Conservation (phyloP, 2,329 filamentous ascomycete genomes). For the Talaromyces marneffei region DNA sequence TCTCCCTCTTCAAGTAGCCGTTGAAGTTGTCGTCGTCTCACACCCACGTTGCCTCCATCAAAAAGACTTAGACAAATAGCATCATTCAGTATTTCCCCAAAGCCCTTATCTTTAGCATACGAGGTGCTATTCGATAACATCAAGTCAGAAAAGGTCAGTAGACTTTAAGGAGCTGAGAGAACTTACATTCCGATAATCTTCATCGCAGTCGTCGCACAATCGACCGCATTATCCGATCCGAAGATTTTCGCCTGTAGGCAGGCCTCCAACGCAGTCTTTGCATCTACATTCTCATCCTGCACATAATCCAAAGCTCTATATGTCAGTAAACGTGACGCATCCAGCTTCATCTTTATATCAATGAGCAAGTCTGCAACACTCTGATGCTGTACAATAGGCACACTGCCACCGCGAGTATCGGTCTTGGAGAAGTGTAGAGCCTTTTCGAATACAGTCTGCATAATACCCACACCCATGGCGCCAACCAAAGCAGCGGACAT, state of each 20-base stretch:
- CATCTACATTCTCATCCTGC: slow-evolving; percentile 14
- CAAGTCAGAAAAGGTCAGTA: too few relatives aligned
- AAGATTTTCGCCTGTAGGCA: slow-evolving; percentile 49
- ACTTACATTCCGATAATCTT: slow-evolving; percentile 46
- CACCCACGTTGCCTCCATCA: slow-evolving; percentile 51
- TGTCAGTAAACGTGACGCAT: slow-evolving; percentile 43
- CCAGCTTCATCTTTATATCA: slow-evolving; percentile 48
- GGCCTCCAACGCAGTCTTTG: slow-evolving; percentile 41
- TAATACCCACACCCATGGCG: slow-evolving; percentile 50
- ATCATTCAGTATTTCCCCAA: slow-evolving; percentile 41
- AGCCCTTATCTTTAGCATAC: slow-evolving; percentile 40
- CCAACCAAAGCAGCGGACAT: slow-evolving; percentile 40
- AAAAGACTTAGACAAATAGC: slow-evolving; percentile 47
- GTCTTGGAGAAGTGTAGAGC: slow-evolving; percentile 47
- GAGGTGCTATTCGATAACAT: slow-evolving; percentile 25
- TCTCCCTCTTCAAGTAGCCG: not conserved
- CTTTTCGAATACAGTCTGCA: slow-evolving; percentile 50
- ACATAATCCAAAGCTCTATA: slow-evolving; percentile 21
- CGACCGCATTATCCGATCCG: slow-evolving; percentile 46
- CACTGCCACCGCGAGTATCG: slow-evolving; percentile 43
- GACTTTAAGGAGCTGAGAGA: not conserved
- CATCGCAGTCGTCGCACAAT: slow-evolving; percentile 47
- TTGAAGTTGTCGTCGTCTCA: slow-evolving; percentile 46
- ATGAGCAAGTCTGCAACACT: slow-evolving; percentile 49
- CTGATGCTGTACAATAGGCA: slow-evolving; percentile 45